Percentiles rank a stretch among this genome's conserved stretches.
phyloP scores from a whole-genome alignment of 2,329 filamentous ascomycete species.

The Diaporthe aspalathi region DNA sequence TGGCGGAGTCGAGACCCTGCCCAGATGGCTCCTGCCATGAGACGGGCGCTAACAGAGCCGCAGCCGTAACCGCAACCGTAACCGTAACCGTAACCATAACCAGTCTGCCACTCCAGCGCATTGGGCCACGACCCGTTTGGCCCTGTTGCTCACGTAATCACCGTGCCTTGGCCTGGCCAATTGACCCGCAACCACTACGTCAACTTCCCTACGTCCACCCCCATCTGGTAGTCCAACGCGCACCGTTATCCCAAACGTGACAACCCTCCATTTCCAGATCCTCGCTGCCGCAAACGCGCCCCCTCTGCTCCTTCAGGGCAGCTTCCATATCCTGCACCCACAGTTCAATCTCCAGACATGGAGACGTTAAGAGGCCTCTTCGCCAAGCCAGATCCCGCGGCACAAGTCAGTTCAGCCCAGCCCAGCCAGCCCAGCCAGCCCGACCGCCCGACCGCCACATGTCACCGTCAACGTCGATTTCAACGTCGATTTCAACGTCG shows the following conservation, averaged over 20 bases:
- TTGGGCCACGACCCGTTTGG: not conserved
- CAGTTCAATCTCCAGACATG: slow-evolving; percentile 66
- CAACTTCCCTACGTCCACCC: slow-evolving; percentile 28
- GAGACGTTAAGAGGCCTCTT: slow-evolving; percentile 88
- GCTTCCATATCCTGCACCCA: slow-evolving; percentile 16
- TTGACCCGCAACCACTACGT: slow-evolving; percentile 37
- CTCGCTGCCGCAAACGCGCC: slow-evolving; percentile 1
- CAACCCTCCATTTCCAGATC: slow-evolving; percentile 7
- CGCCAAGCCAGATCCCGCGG: slow-evolving; percentile 91
- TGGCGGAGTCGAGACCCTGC: not conserved
- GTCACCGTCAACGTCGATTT: too few species aligned
- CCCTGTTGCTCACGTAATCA: slow-evolving; percentile 6
- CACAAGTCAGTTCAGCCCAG: slow-evolving; percentile 73
- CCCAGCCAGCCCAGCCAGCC: slow-evolving; percentile 17
- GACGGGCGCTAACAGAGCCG: slow-evolving; percentile 28
- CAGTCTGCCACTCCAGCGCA: too few species aligned
- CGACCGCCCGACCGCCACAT: slow-evolving; percentile 21
- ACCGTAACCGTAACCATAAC: too few species aligned
- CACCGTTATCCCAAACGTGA: slow-evolving; percentile 23
- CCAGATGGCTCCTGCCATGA: not conserved
- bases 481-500: too few species aligned
- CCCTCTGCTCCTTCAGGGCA: not conserved
- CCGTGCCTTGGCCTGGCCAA: not conserved
- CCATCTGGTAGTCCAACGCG: not conserved
- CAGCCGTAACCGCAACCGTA: not conserved